These are phyloP conservation scores for Zygotorulaspora danielsina DNA, from an alignment of 805 yeast genomes.

Conservation along the genomic window DNA sequence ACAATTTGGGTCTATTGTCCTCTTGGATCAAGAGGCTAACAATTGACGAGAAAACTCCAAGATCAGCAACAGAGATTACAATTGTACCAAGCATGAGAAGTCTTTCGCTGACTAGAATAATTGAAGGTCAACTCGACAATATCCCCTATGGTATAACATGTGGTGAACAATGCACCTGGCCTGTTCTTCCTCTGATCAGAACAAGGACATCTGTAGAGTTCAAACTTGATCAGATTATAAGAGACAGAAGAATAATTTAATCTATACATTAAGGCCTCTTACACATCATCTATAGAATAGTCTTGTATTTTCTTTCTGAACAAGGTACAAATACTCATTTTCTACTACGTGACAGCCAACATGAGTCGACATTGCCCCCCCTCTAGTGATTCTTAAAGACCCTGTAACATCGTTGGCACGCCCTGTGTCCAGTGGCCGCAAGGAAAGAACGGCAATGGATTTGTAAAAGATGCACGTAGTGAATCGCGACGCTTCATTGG, in stretches of 20 bases:
- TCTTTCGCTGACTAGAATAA: slow-evolving; percentile 65
- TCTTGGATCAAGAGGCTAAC: slow-evolving; percentile 68
- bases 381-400: slow-evolving; percentile 53
- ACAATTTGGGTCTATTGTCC: slow-evolving; percentile 70
- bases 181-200: slow-evolving; percentile 75
- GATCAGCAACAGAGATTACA: slow-evolving; percentile 76
- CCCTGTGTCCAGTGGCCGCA: slow-evolving; percentile 72
- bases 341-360: slow-evolving; percentile 37
- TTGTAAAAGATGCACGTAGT: slow-evolving; percentile 23
- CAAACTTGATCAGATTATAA: slow-evolving; percentile 70
- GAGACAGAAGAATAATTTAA: slow-evolving; percentile 27
- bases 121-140: slow-evolving; percentile 74
- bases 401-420: slow-evolving; percentile 83
- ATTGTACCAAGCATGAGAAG: slow-evolving; percentile 83
- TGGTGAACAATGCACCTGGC: slow-evolving; percentile 94
- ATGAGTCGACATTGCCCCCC: slow-evolving; percentile 41
- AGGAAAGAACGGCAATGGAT: slow-evolving; percentile 37
- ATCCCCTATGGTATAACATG: slow-evolving; percentile 85
- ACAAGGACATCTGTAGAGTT: slow-evolving; percentile 88
- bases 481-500: slow-evolving; percentile 29
- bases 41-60: slow-evolving; percentile 83
- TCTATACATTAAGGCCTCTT: slow-evolving; percentile 6
- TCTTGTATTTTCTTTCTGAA: slow-evolving; percentile 50
- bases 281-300: slow-evolving; percentile 38
- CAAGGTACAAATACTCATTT: slow-evolving; percentile 58